Evolutionary conservation across 805 yeast species (phyloP).

Genomic region (Saturnispora saitoi): DNA sequence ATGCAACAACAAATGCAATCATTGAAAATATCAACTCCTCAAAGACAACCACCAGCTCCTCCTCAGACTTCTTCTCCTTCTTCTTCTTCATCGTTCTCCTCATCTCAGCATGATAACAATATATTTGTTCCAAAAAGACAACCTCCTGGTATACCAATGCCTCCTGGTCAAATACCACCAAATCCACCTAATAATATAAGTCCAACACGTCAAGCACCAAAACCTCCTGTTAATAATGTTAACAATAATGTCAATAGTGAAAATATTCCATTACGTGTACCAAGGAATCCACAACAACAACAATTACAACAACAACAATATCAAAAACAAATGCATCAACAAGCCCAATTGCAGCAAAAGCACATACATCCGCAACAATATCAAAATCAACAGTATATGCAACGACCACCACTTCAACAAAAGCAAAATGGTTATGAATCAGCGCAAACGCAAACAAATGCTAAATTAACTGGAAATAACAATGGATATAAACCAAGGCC

Average conservation of each 20-base stretch:
- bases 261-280: not conserved
- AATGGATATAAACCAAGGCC: constrained; percentile 5
- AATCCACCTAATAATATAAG: not conserved
- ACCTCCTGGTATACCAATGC: constrained; percentile 25
- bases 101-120: not conserved
- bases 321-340: constrained; percentile 16
- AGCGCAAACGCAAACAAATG: constrained; percentile 19
- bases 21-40: not conserved
- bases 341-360: constrained; percentile 30
- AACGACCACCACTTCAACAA: constrained; percentile 24
- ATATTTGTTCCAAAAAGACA: constrained; percentile 32
- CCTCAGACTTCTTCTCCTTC: no score
- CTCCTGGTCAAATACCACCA: constrained; percentile 8
- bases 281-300: constrained; percentile 2
- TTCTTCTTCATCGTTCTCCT: no score
- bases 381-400: constrained; percentile 9
- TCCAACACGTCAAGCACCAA: constrained; percentile 13
- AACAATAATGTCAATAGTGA: not conserved
- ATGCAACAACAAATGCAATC: constrained; percentile 12
- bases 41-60: constrained; percentile 7
- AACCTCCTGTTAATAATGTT: constrained; percentile 13
- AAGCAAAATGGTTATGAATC: constrained; percentile 30
- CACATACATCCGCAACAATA: constrained; percentile 20
- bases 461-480: constrained; percentile 12
- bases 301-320: constrained; percentile 13